Conservation (phyloP, 2,329 filamentous ascomycete genomes). For the Ophiocordyceps camponoti-saundersi region DNA sequence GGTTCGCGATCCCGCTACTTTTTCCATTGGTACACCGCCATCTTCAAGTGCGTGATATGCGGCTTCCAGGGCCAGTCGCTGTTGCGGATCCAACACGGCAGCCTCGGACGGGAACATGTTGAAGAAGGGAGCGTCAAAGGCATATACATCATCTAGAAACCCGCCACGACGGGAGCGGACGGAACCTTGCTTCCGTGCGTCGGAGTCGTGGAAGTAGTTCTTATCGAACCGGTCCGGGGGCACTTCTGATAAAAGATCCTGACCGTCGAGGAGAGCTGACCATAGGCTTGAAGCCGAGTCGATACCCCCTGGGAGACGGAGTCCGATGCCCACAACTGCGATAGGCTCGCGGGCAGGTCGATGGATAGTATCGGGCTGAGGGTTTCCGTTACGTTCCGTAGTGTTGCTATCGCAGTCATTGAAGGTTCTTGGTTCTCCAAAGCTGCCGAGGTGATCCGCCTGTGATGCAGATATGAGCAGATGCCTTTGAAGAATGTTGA, state of each 20-base stretch:
- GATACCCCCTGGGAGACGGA: neutral
- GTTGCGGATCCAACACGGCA: conserved; percentile 26
- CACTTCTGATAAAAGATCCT: neutral
- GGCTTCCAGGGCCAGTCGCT: conserved; percentile 32
- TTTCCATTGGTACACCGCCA: conserved; percentile 23
- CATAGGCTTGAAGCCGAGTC: neutral
- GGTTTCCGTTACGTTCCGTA: too few relatives aligned
- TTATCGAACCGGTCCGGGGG: neutral
- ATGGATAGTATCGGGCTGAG: too few relatives aligned
- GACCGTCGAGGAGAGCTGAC: neutral
- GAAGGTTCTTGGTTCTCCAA: too few relatives aligned
- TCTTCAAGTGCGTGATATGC: conserved; percentile 36
- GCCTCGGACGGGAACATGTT: conserved; percentile 12
- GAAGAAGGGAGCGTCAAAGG: conserved; percentile 36
- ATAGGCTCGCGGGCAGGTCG: neutral
- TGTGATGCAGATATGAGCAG: too few relatives aligned
- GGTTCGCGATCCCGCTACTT: neutral
- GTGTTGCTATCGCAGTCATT: too few relatives aligned
- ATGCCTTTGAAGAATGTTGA: too few relatives aligned
- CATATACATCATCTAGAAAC: conserved; percentile 27
- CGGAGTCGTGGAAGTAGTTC: conserved; percentile 22
- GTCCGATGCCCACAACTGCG: neutral
- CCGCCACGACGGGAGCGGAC: conserved; percentile 18
- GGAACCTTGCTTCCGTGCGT: conserved; percentile 19
- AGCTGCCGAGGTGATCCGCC: too few relatives aligned